phyloP scores from a whole-genome alignment of 495 filamentous ascomycete genomes.

The Monascus purpureus region DNA sequence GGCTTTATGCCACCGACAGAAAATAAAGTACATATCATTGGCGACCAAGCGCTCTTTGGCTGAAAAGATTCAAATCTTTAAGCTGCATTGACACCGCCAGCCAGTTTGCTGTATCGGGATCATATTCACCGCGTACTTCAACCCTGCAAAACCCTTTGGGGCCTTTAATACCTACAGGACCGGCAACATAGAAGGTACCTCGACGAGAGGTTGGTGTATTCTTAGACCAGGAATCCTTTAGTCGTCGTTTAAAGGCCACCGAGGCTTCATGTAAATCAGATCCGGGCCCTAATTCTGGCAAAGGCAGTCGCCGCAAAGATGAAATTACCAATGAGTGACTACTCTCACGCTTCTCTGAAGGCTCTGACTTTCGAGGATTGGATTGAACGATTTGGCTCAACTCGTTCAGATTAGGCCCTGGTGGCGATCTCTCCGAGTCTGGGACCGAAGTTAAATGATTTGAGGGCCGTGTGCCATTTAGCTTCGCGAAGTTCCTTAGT shows the following conservation, averaged over 20 bases:
- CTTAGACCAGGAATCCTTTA: conserved; percentile 21
- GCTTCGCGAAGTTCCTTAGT: conserved; percentile 7
- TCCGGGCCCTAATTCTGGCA: conserved; percentile 23
- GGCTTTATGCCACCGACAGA: too few species aligned
- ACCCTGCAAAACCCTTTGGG: conserved; percentile 39
- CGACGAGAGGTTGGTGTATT: conserved; percentile 33
- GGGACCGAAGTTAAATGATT: conserved; percentile 6
- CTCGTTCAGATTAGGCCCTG: conserved; percentile 9
- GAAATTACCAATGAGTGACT: conserved; percentile 22
- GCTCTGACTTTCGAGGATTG: conserved; percentile 9
- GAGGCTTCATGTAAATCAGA: conserved; percentile 28
- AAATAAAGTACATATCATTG: conserved; percentile 1
- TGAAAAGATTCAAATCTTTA: conserved; percentile 18
- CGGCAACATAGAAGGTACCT: conserved; percentile 49
- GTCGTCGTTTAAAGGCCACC: conserved; percentile 38
- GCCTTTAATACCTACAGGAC: conserved; percentile 51
- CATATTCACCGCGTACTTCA: conserved; percentile 46
- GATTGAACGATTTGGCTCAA: conserved; percentile 11
- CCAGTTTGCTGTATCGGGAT: conserved; percentile 35
- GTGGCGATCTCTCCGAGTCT: conserved; percentile 4
- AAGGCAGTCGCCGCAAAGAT: conserved; percentile 19
- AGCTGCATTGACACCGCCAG: conserved; percentile 18
- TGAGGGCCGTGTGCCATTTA: conserved; percentile 4
- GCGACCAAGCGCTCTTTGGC: conserved; percentile 15
- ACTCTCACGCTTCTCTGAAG: conserved; percentile 8